A percentile compares a stretch with the other conserved stretches of the same genome.
Conservation (phyloP, 129 eudicot genomes). For the Artemisia tridentata region DNA sequence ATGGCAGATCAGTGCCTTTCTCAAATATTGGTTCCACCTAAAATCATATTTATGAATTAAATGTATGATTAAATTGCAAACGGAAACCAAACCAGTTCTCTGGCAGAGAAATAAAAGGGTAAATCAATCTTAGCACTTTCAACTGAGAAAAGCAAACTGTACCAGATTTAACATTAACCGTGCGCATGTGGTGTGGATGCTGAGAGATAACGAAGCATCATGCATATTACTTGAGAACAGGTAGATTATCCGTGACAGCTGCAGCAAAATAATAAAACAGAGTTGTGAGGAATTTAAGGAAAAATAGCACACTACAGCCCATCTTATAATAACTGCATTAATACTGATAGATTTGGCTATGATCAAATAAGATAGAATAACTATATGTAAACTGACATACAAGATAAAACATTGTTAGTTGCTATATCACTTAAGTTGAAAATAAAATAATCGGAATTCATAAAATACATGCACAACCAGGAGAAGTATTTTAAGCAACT, state of each 20-base stretch:
- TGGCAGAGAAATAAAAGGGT: not conserved
- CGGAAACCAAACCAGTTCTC: slow-evolving; percentile 9
- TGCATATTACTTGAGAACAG: slow-evolving; percentile 99
- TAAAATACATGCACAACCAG: no score
- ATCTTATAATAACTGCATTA: not conserved
- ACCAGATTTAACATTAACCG: slow-evolving; percentile 98
- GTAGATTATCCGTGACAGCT: slow-evolving; percentile 94
- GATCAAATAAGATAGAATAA: no score
- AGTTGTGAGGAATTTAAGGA: slow-evolving; percentile 13
- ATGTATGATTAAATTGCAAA: not conserved
- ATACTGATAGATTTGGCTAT: not conserved
- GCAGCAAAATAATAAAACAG: slow-evolving; percentile 34
- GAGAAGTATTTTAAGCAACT: no score
- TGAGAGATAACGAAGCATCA: slow-evolving; percentile 92
- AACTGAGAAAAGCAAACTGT: slow-evolving; percentile 22
- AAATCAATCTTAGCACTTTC: slow-evolving; percentile 10
- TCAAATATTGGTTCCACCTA: slow-evolving; percentile 99
- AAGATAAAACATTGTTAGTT: no score
- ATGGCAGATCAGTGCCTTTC: slow-evolving; percentile 84
- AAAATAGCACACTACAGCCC: not conserved
- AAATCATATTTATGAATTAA: slow-evolving; percentile 7
- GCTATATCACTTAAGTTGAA: no score
- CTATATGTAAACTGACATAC: no score
- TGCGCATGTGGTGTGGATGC: slow-evolving; percentile 98
- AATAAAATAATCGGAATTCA: no score